Conservation (phyloP, 2,329 filamentous ascomycete genomes). For the Herpotrichia juniperi region DNA sequence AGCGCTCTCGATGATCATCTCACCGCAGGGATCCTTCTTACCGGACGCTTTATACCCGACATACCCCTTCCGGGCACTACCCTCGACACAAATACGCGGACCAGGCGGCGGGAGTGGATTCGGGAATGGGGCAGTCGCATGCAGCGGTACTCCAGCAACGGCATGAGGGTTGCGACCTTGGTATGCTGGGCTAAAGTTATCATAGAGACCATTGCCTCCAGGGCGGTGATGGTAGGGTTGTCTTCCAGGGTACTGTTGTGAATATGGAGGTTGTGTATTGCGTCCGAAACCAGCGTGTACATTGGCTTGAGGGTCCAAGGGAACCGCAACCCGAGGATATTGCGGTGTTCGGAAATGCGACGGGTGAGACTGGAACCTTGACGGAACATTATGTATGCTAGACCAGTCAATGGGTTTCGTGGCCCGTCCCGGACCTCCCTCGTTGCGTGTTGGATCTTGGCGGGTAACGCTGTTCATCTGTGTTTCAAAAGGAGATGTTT, state of each 20-base stretch:
- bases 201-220: constrained; percentile 31
- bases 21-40: constrained; percentile 14
- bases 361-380: not conserved
- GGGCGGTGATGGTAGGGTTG: not conserved
- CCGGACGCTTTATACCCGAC: not conserved
- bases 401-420: constrained; percentile 5
- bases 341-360: not conserved
- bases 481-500: not conserved
- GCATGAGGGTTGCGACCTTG: constrained; percentile 11
- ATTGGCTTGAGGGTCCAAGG: not conserved
- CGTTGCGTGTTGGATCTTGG: not conserved
- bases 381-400: constrained; percentile 1
- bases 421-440: not conserved
- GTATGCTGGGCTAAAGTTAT: not conserved
- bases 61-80: not conserved
- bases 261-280: not conserved
- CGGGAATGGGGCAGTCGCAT: constrained; percentile 39
- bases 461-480: constrained; percentile 15
- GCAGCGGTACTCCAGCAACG: constrained; percentile 32
- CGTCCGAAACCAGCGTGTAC: not conserved
- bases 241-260: not conserved
- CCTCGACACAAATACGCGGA: not conserved
- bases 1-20: constrained; percentile 17
- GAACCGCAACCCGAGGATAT: not conserved
- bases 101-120: constrained; percentile 33